Conservation (phyloP, 2,329 filamentous ascomycete species). For the Clathrospora elynae region DNA sequence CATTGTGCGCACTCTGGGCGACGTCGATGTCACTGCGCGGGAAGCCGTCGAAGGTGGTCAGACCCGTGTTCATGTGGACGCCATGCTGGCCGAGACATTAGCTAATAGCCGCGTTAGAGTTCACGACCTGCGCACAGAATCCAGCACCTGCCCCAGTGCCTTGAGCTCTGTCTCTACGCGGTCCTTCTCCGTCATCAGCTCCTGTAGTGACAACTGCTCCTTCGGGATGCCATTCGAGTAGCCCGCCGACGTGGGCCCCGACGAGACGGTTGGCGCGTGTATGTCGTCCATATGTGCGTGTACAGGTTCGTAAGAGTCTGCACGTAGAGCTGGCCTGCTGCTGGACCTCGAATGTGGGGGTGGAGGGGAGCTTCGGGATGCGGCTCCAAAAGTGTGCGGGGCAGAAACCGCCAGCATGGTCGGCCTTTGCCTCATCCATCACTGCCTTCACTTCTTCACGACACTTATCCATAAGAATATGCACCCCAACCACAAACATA, state of each 20-base stretch:
- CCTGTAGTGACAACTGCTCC: conserved; percentile 70
- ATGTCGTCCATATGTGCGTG: conserved; percentile 68
- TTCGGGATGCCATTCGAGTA: conserved; percentile 65
- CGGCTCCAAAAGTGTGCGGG: too few species aligned
- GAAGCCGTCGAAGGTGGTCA: conserved; percentile 88
- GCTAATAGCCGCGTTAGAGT: conserved; percentile 7
- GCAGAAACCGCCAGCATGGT: too few species aligned
- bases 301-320: conserved; percentile 43
- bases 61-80: conserved; percentile 86
- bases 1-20: conserved; percentile 72
- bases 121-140: conserved; percentile 66
- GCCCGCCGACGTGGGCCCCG: conserved; percentile 71
- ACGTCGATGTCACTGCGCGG: conserved; percentile 93
- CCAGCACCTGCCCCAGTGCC: conserved; percentile 82
- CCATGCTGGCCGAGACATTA: conserved; percentile 68
- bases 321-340: not conserved
- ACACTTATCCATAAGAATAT: too few species aligned
- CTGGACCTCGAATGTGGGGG: conserved; percentile 1
- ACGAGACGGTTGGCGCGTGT: conserved; percentile 73
- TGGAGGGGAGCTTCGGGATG: too few species aligned
- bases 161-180: conserved; percentile 84
- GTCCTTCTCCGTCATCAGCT: conserved; percentile 85
- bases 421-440: too few species aligned
- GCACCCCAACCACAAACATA: too few species aligned
- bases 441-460: too few species aligned